phyloP scores from a whole-genome alignment of 768 basidiomycete genomes.

The Hirschioporus abietinus region DNA sequence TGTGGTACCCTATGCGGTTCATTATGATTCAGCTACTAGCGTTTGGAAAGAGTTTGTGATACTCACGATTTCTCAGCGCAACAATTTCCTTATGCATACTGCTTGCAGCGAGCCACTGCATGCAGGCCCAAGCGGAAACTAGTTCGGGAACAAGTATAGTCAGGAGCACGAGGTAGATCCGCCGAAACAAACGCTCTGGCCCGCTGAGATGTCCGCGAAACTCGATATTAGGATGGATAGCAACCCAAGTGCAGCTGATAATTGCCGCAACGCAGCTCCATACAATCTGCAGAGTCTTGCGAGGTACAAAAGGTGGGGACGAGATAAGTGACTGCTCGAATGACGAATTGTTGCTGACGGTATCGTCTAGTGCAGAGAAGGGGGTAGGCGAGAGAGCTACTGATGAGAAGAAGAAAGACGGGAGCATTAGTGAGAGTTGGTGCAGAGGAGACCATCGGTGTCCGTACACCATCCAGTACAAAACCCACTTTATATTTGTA shows the following conservation, averaged over 20 bases:
- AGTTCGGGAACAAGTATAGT: background rate
- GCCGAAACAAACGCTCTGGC: background rate
- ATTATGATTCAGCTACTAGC: background rate
- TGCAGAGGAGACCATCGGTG: too few species aligned
- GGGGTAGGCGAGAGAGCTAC: too few species aligned
- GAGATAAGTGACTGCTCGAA: too few species aligned
- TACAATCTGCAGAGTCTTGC: slow-evolving; percentile 15
- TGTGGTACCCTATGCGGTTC: background rate
- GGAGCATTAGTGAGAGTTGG: too few species aligned
- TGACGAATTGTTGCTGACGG: too few species aligned
- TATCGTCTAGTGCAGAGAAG: too few species aligned
- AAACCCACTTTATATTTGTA: too few species aligned
- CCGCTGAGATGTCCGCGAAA: background rate
- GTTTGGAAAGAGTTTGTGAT: background rate
- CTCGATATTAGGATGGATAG: slow-evolving; percentile 25
- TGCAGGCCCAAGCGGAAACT: background rate
- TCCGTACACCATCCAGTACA: too few species aligned
- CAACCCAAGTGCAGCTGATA: slow-evolving; percentile 27
- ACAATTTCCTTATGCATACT: background rate
- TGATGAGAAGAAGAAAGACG: too few species aligned
- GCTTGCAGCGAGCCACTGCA: background rate
- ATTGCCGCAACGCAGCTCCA: slow-evolving; percentile 23
- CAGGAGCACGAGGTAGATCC: background rate
- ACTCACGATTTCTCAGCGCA: background rate
- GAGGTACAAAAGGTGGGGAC: background rate